Base-by-base conservation (phyloP, 208 protist species). In the Trypanosoma avium region DNA sequence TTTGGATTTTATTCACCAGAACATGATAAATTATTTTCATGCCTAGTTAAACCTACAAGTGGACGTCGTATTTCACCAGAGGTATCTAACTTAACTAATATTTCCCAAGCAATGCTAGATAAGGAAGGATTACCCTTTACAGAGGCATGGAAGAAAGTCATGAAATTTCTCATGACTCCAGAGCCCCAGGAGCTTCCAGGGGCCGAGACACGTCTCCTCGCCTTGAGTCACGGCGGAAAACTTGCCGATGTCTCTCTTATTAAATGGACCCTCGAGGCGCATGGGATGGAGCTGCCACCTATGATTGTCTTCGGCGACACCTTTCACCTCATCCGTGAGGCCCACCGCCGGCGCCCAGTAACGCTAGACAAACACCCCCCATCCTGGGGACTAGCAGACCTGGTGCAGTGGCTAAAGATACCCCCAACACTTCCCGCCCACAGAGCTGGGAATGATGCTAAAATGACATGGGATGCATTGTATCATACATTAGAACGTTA, bases 401-500 rank as follows among this genome's bases (percentile, higher is more conserved):
- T 96, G 22, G 83, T 92, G 32, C 81, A 88, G 73, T 96, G 91
- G 91, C 67, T 96, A n/a, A 82, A 82, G 56, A 85, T 93, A 35
- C 73, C 82, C 1, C 74, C 75, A 3, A 87, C 82, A 10, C 59
- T 92, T 2, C 78, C 86, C 0, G 90, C 83, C 8, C 91, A 96
- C 66, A 82, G 86, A 3, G 91, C 91, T 0, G 84, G 84, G 42
- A 93, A 93, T 57, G 91, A 96, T 52, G 91, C 91, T 8, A 87
- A 86, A 22, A 90, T 94, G 83, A 96, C 91, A 22, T 96, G 88
- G 86, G 91, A 96, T 62, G 86, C 81, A 9, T 67, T 94, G 19
- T 90, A 92, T 59, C 88, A 96, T 72, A 96, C 91, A 19, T 67
- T 96, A 48, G 70, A 88, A 22, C 78, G 91, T 15, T 96, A 96